Conservation (phyloP, 2,329 filamentous ascomycete genomes). For the Hymenoscyphus infarciens region DNA sequence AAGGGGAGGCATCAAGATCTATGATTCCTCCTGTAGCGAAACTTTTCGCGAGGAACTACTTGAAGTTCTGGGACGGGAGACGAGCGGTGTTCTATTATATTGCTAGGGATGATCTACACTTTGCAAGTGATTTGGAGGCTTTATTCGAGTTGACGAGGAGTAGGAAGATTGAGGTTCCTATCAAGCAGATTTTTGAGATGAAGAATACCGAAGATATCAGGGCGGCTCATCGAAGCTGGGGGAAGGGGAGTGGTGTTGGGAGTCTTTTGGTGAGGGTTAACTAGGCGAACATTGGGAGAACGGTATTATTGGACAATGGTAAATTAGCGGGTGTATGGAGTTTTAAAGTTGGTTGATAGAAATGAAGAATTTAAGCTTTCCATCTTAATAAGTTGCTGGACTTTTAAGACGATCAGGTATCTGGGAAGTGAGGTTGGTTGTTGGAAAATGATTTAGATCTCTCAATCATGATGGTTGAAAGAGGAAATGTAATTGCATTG, state of each 20-base stretch:
- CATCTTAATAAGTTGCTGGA: too few relatives aligned
- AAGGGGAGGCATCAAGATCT: not conserved
- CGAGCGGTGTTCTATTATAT: constrained; percentile 9
- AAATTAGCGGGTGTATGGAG: not conserved
- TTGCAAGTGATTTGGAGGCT: constrained; percentile 4
- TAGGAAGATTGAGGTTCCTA: constrained; percentile 10
- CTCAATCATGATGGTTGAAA: too few relatives aligned
- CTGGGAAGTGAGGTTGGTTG: too few relatives aligned
- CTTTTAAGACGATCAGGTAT: too few relatives aligned
- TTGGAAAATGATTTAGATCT: too few relatives aligned
- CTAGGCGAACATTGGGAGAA: not conserved
- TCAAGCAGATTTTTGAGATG: constrained; percentile 12
- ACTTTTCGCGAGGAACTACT: constrained; percentile 12
- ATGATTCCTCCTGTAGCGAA: constrained; percentile 6
- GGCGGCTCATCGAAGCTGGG: constrained; percentile 12
- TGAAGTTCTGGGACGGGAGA: constrained; percentile 14
- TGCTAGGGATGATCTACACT: constrained; percentile 4
- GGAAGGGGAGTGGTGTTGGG: constrained; percentile 10
- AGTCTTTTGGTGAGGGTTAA: constrained; percentile 7
- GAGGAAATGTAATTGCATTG: too few relatives aligned
- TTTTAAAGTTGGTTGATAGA: not conserved
- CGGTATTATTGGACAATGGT: not conserved
- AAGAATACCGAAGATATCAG: constrained; percentile 4
- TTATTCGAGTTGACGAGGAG: constrained; percentile 7
- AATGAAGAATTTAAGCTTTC: too few relatives aligned